phyloP scores from a whole-genome alignment of 768 basidiomycete species.

The Termitomyces bulborhizus region DNA sequence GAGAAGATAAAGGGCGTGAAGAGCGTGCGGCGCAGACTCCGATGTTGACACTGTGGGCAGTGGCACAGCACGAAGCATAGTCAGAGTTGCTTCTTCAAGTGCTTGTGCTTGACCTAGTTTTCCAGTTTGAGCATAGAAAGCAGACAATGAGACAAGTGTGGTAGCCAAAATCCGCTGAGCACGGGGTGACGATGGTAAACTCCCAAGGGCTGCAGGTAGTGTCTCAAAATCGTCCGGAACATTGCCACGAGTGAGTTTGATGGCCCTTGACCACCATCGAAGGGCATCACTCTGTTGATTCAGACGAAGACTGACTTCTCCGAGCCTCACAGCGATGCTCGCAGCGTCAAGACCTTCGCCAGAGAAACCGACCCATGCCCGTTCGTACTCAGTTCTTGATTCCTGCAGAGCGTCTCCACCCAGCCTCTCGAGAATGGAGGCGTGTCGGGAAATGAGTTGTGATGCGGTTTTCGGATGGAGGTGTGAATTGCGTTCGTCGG shows the following conservation, averaged over 20 bases:
- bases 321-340: constrained; percentile 58
- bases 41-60: constrained; percentile 36
- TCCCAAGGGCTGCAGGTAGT: constrained; percentile 25
- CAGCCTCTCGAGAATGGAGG: constrained; percentile 53
- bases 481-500: constrained; percentile 30
- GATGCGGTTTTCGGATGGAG: constrained; percentile 45
- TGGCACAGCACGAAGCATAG: constrained; percentile 48
- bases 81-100: constrained; percentile 50
- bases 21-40: constrained; percentile 47
- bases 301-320: constrained; percentile 55
- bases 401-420: constrained; percentile 46
- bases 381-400: constrained; percentile 52
- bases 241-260: constrained; percentile 37
- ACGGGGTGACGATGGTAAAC: constrained; percentile 48
- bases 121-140: constrained; percentile 57
- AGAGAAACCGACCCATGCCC: constrained; percentile 44
- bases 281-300: constrained; percentile 49
- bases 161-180: constrained; percentile 59
- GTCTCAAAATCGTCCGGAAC: constrained; percentile 15
- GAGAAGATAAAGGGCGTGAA: constrained; percentile 61
- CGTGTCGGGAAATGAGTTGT: constrained; percentile 52
- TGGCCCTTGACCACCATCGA: constrained; percentile 62
- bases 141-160: constrained; percentile 65
- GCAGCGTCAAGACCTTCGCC: constrained; percentile 38
- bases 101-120: constrained; percentile 47